Evolutionary conservation across 2,329 filamentous ascomycete genomes (phyloP).

Genomic region (Ciborinia camelliae): DNA sequence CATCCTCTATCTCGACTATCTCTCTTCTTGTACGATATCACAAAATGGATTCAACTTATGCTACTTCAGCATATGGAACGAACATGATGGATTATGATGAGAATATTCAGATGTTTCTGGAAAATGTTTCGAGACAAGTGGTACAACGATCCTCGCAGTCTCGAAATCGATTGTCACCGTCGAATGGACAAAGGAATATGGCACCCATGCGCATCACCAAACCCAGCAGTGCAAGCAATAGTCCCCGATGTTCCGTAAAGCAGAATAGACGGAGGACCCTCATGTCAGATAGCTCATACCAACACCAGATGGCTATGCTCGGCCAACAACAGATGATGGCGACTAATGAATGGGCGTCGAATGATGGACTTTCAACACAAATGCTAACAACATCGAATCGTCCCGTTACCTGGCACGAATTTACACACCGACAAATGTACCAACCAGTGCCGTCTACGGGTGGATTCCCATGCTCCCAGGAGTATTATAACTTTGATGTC

Average conservation of each 20-base stretch:
- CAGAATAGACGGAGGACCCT: constrained; percentile 54
- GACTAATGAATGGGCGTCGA: constrained; percentile 43
- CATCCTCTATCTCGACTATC: not conserved
- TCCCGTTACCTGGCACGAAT: constrained; percentile 75
- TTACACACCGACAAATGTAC: constrained; percentile 46
- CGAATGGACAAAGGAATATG: constrained; percentile 49
- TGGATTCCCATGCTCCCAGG: constrained; percentile 39
- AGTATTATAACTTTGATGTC: constrained; percentile 28
- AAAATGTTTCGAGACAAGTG: constrained; percentile 53
- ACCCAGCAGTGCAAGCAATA: constrained; percentile 65
- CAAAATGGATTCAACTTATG: constrained; percentile 32
- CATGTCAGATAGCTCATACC: constrained; percentile 45
- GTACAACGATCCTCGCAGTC: constrained; percentile 46
- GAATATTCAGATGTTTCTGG: constrained; percentile 45
- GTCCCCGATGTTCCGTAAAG: constrained; percentile 54
- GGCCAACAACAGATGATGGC: constrained; percentile 45
- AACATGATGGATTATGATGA: constrained; percentile 36
- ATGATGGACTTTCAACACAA: constrained; percentile 34
- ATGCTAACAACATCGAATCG: constrained; percentile 43
- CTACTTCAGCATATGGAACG: constrained; percentile 24
- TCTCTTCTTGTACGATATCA: constrained; percentile 17
- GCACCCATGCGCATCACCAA: constrained; percentile 60
- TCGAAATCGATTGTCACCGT: constrained; percentile 46
- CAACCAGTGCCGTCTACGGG: constrained; percentile 40
- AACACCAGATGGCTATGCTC: constrained; percentile 30